Conservation (phyloP, 2,329 filamentous ascomycete species). For the Epichloe gansuensis region DNA sequence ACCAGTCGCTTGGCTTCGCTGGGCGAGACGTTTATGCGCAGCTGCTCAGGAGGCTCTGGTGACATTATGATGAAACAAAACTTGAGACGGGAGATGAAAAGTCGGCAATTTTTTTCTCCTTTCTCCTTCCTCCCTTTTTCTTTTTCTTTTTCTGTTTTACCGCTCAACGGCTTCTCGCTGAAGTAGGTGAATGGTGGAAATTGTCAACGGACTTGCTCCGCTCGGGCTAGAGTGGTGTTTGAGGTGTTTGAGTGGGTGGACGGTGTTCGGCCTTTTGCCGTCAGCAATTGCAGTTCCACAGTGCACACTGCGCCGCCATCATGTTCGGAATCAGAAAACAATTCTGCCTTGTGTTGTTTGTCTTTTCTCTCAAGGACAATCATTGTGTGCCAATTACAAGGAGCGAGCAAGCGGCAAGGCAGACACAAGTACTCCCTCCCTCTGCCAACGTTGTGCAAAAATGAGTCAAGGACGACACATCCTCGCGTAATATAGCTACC, state of each 20-base stretch:
- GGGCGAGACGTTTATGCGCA: slow-evolving; percentile 11
- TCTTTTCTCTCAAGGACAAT: neutral
- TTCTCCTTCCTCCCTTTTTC: too few species aligned
- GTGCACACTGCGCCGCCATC: neutral
- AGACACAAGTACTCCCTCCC: too few species aligned
- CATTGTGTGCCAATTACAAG: neutral
- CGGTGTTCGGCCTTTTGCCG: neutral
- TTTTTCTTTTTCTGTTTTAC: too few species aligned
- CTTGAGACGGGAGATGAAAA: neutral
- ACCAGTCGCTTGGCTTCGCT: slow-evolving; percentile 35
- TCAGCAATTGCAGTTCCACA: neutral
- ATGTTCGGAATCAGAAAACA: neutral
- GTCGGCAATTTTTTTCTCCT: too few species aligned
- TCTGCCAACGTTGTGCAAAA: too few species aligned
- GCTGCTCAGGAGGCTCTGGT: neutral
- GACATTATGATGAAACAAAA: neutral
- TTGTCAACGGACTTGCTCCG: neutral
- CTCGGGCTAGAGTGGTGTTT: neutral
- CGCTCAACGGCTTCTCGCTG: too few species aligned
- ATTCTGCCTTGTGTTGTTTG: too few species aligned
- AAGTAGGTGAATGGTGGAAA: neutral
- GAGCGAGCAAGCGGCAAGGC: neutral
- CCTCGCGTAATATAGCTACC: too few species aligned
- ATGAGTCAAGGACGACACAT: too few species aligned
- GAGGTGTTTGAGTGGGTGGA: too few species aligned